Evolutionary conservation across 805 yeast species (phyloP).

Genomic region (Monosporozyma aerobia): DNA sequence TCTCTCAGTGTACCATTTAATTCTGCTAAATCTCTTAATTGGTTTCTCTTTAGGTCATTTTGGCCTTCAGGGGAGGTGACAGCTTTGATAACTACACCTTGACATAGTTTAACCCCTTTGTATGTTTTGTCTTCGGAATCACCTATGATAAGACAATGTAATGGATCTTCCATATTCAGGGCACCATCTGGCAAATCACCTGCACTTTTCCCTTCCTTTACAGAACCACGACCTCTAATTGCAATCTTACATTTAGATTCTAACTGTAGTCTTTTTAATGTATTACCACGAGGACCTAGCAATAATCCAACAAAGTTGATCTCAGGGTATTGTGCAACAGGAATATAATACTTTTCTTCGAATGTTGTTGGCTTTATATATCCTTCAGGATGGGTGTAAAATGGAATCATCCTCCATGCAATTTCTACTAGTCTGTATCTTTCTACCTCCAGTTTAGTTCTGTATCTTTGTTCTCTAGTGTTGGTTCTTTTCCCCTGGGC

Average conservation of each 20-base stretch:
- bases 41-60: constrained; percentile 84
- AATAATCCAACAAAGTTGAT: constrained; percentile 87
- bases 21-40: constrained; percentile 83
- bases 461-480: constrained; percentile 64
- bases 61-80: constrained; percentile 87
- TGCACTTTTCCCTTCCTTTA: constrained; percentile 75
- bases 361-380: constrained; percentile 64
- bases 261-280: constrained; percentile 68
- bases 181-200: constrained; percentile 39
- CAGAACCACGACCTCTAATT: constrained; percentile 92
- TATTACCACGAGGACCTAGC: constrained; percentile 93
- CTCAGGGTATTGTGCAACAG: constrained; percentile 79
- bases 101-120: constrained; percentile 64
- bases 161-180: constrained; percentile 62
- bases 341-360: constrained; percentile 74
- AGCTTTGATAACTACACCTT: constrained; percentile 72
- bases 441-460: constrained; percentile 61
- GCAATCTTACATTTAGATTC: constrained; percentile 85
- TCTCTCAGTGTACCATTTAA: constrained; percentile 91
- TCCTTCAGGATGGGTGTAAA: constrained; percentile 70
- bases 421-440: constrained; percentile 68
- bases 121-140: constrained; percentile 71
- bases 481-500: constrained; percentile 72
- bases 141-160: constrained; percentile 81
- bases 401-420: constrained; percentile 64